A percentile compares a stretch with the other conserved stretches of the same genome.
phyloP scores from a whole-genome alignment of 306 rosid genomes.

The Hippophae tibetana region DNA sequence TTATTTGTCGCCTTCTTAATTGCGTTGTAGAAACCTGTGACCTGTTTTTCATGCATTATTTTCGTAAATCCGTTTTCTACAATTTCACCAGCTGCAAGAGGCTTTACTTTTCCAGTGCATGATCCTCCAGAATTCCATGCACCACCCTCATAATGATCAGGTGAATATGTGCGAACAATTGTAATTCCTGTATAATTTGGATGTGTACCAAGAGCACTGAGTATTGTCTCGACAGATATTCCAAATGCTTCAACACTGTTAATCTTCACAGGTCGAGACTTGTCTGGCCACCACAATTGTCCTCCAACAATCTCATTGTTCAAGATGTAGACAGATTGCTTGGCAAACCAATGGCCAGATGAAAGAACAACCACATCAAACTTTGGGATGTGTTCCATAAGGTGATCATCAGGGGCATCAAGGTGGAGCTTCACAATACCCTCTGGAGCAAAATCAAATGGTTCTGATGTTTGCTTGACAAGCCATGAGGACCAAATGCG shows the following conservation, averaged over 20 bases:
- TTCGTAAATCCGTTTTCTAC: constrained; percentile 59
- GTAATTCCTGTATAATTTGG: constrained; percentile 66
- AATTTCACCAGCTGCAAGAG: constrained; percentile 42
- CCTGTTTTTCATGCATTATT: constrained; percentile 66
- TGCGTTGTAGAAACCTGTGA: constrained; percentile 54
- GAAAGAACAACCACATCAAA: constrained; percentile 82
- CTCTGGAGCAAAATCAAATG: constrained; percentile 58
- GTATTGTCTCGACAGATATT: constrained; percentile 76
- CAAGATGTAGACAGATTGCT: constrained; percentile 70
- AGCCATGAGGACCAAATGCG: constrained; percentile 99
- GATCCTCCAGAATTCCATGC: constrained; percentile 97
- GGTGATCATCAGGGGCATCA: constrained; percentile 65
- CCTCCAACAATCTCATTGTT: constrained; percentile 86
- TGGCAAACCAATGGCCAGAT: constrained; percentile 98
- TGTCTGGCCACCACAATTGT: constrained; percentile 92
- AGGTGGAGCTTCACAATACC: constrained; percentile 76
- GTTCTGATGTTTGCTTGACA: constrained; percentile 53
- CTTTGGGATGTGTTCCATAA: constrained; percentile 51
- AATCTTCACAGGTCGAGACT: constrained; percentile 46
- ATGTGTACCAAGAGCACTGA: constrained; percentile 51
- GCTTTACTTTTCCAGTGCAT: constrained; percentile 84
- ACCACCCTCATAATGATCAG: constrained; percentile 98
- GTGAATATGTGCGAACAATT: constrained; percentile 79
- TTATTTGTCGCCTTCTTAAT: constrained; percentile 34
- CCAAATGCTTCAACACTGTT: constrained; percentile 60